Conservation (phyloP, 441 rosid species). For the Pelargonium fulgidum region DNA sequence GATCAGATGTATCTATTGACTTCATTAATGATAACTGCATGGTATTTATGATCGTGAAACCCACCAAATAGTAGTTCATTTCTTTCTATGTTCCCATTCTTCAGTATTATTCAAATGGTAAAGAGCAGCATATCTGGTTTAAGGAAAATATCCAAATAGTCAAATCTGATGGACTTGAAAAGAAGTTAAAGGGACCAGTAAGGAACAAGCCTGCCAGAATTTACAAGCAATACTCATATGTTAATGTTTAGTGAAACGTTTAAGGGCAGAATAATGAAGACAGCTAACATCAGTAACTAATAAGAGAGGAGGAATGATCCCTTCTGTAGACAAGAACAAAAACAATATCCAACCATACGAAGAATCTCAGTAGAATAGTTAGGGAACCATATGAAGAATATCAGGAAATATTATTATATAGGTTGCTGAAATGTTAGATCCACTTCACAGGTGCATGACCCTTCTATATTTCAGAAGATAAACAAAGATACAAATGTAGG, state of each 20-base stretch:
- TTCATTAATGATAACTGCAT: background rate
- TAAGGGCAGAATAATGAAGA: too few species aligned
- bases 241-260: too few species aligned
- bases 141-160: too few species aligned
- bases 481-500: constrained; percentile 3
- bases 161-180: too few species aligned
- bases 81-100: too few species aligned
- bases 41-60: background rate
- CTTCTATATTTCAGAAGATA: constrained; percentile 9
- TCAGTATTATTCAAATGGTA: too few species aligned
- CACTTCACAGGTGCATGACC: constrained; percentile 11
- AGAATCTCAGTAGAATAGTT: background rate
- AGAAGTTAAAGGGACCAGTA: too few species aligned
- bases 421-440: constrained; percentile 7
- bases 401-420: constrained; percentile 13
- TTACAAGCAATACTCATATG: too few species aligned
- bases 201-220: too few species aligned
- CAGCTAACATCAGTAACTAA: background rate
- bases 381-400: background rate
- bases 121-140: too few species aligned
- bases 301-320: background rate
- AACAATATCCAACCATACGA: background rate
- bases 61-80: too few species aligned
- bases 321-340: background rate
- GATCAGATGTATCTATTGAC: constrained; percentile 3